Evolutionary conservation across 345 rosid species (phyloP).

Genomic region (Moricandia moricandioides): DNA sequence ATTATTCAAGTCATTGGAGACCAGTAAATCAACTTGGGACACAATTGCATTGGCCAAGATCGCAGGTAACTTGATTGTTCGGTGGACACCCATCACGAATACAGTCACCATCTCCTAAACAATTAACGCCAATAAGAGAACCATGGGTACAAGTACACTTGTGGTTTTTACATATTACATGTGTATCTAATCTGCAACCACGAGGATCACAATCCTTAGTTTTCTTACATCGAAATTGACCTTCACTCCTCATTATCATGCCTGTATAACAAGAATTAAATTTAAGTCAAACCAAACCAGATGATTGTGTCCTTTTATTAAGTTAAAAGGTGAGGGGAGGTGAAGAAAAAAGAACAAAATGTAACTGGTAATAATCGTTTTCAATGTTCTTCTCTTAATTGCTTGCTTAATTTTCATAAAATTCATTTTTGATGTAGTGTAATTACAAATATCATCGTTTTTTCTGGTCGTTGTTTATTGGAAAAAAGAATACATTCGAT

Average conservation of each 20-base stretch:
- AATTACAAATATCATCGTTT: background rate
- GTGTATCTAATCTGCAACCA: background rate
- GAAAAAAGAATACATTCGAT: background rate
- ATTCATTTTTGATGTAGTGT: too few relatives aligned
- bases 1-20: background rate
- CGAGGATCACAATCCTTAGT: background rate
- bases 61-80: background rate
- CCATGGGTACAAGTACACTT: background rate
- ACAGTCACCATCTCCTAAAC: background rate
- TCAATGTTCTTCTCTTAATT: background rate
- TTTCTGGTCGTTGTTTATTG: background rate
- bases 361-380: background rate
- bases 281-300: background rate
- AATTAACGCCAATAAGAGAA: background rate
- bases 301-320: background rate
- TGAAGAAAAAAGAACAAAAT: background rate
- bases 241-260: conserved; percentile 10
- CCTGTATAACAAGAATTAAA: background rate
- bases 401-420: background rate
- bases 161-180: conserved; percentile 2
- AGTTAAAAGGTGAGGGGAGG: background rate
- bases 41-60: background rate
- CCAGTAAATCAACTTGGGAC: background rate
- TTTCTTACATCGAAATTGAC: background rate
- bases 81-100: background rate